Percentiles rank a stretch among this genome's conserved stretches.
phyloP scores from a whole-genome alignment of 2,329 filamentous ascomycete genomes.

The Chaetomiaceae sp. region DNA sequence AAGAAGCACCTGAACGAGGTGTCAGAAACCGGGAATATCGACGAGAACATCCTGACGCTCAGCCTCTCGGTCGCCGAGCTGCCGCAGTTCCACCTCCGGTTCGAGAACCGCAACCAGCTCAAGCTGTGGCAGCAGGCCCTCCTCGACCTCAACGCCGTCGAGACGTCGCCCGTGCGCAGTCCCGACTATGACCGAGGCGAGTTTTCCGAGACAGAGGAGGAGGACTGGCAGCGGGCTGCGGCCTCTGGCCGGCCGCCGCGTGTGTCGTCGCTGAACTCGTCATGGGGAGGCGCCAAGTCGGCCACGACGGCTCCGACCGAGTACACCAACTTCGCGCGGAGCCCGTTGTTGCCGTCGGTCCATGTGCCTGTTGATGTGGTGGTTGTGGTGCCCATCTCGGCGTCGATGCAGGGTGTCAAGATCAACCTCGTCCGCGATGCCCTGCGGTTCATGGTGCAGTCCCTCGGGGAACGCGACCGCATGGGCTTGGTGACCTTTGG shows the following conservation, averaged over 20 bases:
- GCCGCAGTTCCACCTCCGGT: conserved; percentile 89
- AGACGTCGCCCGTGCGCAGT: conserved; percentile 58
- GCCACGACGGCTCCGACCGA: conserved; percentile 86
- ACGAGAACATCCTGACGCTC: conserved; percentile 81
- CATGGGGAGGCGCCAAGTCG: conserved; percentile 76
- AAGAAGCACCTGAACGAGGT: conserved; percentile 96
- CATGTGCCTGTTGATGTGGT: conserved; percentile 95
- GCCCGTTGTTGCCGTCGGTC: conserved; percentile 48
- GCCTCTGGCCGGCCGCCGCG: conserved; percentile 52
- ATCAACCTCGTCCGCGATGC: conserved; percentile 91
- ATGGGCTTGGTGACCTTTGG: conserved; percentile 98
- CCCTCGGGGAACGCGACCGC: conserved; percentile 84
- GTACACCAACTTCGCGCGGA: conserved; percentile 69
- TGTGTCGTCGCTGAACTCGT: conserved; percentile 76
- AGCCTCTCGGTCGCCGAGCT: conserved; percentile 88
- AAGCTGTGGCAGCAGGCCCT: conserved; percentile 89
- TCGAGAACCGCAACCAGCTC: conserved; percentile 75
- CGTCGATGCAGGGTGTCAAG: conserved; percentile 99
- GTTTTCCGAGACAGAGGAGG: conserved; percentile 78
- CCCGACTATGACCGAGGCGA: conserved; percentile 76
- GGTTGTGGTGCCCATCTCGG: conserved; percentile 93
- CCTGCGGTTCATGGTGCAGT: conserved; percentile 84
- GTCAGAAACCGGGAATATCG: conserved; percentile 60
- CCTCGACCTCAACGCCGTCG: conserved; percentile 72
- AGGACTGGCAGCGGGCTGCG: conserved; percentile 66